Base-by-base conservation (phyloP, 2,329 filamentous ascomycete genomes). In the Teratosphaeriaceae sp. region DNA sequence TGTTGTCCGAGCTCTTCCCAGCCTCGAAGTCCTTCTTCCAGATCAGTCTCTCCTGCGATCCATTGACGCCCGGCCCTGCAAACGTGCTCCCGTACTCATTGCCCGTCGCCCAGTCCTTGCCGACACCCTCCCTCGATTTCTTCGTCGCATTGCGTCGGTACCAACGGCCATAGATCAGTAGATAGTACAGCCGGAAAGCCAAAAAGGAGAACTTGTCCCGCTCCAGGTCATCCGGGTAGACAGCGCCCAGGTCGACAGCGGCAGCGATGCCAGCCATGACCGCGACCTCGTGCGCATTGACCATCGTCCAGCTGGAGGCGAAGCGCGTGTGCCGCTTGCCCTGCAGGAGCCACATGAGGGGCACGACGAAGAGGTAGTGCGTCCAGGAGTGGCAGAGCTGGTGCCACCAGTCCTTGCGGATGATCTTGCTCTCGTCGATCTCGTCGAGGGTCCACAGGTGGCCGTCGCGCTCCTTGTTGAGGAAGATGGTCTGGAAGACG, bases 271-370 rank as follows among this genome's bases (percentile, higher is more conserved):
- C 82, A 43, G 75, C 79, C 38, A 87, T 80, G 44, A 80, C 80
- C 1, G 83, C 84, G 8, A 84, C 70, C 55, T 87, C 83, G 52
- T 87, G 79, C 53, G 79, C 79, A 49, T 82, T 82, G 45, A 85
- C 76, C 44, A 86, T 66, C 0, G 82, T 85, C 82, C 82, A 86
- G 5, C 74, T 74, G 1, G 77, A 78, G 0, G 81, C 82, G 56
- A 78, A 85, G 18, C 72, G 67, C 0, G 82, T 86, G 38, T 70
- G 68, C 20, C 77, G 78, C 47, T 70, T 75, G 0, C 80, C 81
- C 50, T 88, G 81, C 2, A 88, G 71, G 19, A 83, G 75, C 80
- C 82, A 83, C 73, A 88, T 76, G 49, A 79, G 79, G 0, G 83
- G 83, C 1, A 88, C 80, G 51, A 83, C 79, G 24, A 78, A 71